Conservation (phyloP, 768 basidiomycete species). For the Rhodotorula toruloides region DNA sequence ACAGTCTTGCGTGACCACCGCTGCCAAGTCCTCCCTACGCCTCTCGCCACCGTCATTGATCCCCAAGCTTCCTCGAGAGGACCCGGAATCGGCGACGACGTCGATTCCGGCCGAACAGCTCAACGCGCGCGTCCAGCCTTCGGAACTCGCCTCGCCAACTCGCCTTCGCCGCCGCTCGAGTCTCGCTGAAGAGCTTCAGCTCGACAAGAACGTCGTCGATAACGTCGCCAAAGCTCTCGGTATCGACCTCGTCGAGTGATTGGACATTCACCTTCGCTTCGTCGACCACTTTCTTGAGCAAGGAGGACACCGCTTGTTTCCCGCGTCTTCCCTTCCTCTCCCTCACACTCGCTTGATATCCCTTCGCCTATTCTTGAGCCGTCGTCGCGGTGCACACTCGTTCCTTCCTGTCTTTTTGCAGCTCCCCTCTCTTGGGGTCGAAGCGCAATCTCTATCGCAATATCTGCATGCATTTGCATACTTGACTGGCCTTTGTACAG, state of each 20-base stretch:
- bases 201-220: constrained; percentile 12
- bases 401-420: no score
- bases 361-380: no score
- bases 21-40: not conserved
- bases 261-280: no score
- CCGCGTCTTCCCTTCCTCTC: no score
- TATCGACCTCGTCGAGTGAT: constrained; percentile 2
- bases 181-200: constrained; percentile 11
- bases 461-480: no score
- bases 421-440: no score
- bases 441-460: no score
- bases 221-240: constrained; percentile 18
- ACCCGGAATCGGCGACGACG: not conserved
- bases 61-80: no score
- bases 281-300: not conserved
- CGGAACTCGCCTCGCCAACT: not conserved
- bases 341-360: no score
- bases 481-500: no score
- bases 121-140: not conserved
- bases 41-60: not conserved
- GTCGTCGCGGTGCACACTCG: no score
- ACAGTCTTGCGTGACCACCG: not conserved
- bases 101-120: not conserved
- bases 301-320: not conserved
- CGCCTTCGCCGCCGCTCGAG: constrained; percentile 17